phyloP scores from a whole-genome alignment of 306 rosid species.

The Parietaria judaica region DNA sequence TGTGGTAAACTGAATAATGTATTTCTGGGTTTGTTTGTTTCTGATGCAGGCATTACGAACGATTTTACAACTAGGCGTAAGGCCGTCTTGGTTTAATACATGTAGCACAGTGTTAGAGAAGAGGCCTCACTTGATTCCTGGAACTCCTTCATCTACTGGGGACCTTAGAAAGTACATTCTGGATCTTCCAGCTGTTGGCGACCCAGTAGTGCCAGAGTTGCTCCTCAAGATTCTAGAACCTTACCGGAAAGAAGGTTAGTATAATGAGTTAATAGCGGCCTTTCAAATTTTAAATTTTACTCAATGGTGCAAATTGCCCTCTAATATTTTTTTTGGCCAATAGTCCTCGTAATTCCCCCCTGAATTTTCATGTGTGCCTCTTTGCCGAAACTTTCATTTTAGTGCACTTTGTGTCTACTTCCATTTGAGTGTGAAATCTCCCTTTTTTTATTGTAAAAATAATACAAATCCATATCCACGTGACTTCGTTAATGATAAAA shows the following conservation, averaged over 20 bases:
- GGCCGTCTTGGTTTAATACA: constrained; percentile 93
- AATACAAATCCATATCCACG: too few species aligned
- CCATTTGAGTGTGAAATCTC: too few species aligned
- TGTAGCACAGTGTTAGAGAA: constrained; percentile 58
- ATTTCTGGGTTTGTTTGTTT: constrained; percentile 9
- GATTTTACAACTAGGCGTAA: constrained; percentile 93
- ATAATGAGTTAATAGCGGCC: background rate
- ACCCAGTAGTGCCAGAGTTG: constrained; percentile 87
- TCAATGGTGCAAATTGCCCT: too few species aligned
- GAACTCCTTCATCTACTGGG: constrained; percentile 49
- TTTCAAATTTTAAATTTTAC: too few species aligned
- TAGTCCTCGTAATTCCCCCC: too few species aligned
- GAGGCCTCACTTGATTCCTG: constrained; percentile 76
- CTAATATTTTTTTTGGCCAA: too few species aligned
- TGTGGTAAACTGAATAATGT: background rate
- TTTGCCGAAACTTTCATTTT: too few species aligned
- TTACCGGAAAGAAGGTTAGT: constrained; percentile 77
- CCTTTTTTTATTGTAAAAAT: too few species aligned
- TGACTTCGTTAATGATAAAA: too few species aligned
- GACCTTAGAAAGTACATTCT: constrained; percentile 87
- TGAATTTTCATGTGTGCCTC: too few species aligned
- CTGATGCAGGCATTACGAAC: constrained; percentile 70
- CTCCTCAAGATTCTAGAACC: constrained; percentile 91
- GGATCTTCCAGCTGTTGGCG: constrained; percentile 67
- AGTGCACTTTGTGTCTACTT: too few species aligned